These are phyloP conservation scores for Juglanconis oblonga DNA, from an alignment of 2,329 filamentous ascomycete species.

Conservation along the genomic window DNA sequence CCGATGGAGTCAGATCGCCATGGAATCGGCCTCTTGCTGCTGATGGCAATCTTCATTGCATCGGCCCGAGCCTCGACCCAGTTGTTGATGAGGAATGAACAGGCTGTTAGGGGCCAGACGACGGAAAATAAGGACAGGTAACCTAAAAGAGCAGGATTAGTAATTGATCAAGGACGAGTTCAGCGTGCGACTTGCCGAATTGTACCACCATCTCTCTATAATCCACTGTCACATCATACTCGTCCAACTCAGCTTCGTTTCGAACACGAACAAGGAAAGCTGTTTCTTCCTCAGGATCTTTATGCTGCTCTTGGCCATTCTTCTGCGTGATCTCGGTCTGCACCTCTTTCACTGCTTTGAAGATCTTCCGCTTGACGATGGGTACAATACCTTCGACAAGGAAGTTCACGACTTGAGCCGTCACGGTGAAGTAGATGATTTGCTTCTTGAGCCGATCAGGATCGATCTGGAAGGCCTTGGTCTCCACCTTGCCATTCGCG, in stretches of 20 bases:
- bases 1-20: constrained; percentile 92
- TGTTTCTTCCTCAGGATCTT: constrained; percentile 74
- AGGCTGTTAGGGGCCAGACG: constrained; percentile 88
- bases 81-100: constrained; percentile 90
- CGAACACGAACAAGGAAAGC: constrained; percentile 79
- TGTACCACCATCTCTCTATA: constrained; percentile 93
- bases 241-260: constrained; percentile 74
- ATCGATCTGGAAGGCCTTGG: constrained; percentile 73
- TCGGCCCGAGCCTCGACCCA: constrained; percentile 94
- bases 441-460: constrained; percentile 80
- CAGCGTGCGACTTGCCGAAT: constrained; percentile 47
- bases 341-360: constrained; percentile 75
- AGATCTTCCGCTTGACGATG: constrained; percentile 74
- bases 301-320: constrained; percentile 41
- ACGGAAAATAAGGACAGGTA: constrained; percentile 90
- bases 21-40: constrained; percentile 85
- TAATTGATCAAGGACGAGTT: neutral
- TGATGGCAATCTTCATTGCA: constrained; percentile 87
- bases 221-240: constrained; percentile 87
- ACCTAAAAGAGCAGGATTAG: constrained; percentile 44
- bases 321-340: constrained; percentile 58
- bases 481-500: constrained; percentile 68
- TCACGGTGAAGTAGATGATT: constrained; percentile 94
- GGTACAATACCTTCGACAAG: constrained; percentile 82
- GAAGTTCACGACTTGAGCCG: constrained; percentile 86